Percentiles rank a stretch among this genome's conserved stretches.
Evolutionary conservation across 2,329 filamentous ascomycete species (phyloP).

Genomic region (Fusarium sp.): DNA sequence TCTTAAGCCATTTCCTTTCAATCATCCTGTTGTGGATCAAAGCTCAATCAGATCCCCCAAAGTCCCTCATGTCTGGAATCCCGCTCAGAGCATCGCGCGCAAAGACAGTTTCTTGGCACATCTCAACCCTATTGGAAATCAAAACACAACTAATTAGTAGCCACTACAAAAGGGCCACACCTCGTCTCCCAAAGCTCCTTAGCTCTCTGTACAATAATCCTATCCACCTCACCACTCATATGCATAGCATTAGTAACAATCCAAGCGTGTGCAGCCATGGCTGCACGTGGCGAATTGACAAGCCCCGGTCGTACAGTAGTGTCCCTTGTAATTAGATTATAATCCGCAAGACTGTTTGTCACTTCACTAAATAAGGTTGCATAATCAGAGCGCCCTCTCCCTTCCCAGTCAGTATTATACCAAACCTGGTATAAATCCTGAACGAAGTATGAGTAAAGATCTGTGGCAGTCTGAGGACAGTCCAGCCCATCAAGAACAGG

Average conservation of each 20-base stretch:
- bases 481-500: neutral
- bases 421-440: neutral
- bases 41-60: too few species aligned
- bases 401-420: neutral
- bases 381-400: neutral
- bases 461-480: neutral
- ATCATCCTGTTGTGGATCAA: too few species aligned
- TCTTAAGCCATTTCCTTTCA: too few species aligned
- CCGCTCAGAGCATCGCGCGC: too few species aligned
- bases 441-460: neutral
- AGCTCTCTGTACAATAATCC: neutral
- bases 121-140: too few species aligned
- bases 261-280: neutral
- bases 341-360: neutral
- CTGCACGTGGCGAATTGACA: neutral
- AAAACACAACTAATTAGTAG: neutral
- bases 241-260: neutral
- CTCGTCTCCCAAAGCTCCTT: neutral
- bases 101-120: too few species aligned
- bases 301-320: neutral
- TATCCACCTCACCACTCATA: neutral
- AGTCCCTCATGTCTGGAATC: too few species aligned
- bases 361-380: neutral
- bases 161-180: neutral
- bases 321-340: neutral